phyloP scores from a whole-genome alignment of 495 filamentous ascomycete genomes.

The Neurospora sp. region DNA sequence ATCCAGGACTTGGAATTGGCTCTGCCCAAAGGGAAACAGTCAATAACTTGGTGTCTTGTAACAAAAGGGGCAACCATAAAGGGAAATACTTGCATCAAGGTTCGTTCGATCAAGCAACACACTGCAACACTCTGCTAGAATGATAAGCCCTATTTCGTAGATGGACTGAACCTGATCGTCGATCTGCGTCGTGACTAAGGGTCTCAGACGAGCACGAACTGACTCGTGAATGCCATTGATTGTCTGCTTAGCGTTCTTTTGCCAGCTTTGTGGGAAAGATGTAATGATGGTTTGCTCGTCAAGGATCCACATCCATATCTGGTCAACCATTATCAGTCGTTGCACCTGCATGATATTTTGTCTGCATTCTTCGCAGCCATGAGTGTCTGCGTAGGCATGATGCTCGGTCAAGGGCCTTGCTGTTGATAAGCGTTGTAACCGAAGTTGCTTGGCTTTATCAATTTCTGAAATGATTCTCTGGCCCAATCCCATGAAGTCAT shows the following conservation, averaged over 20 bases:
- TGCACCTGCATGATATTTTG: slow-evolving; percentile 35
- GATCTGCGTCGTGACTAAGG: slow-evolving; percentile 19
- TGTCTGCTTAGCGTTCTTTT: slow-evolving; percentile 39
- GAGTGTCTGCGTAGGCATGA: neutral
- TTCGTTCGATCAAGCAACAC: slow-evolving; percentile 53
- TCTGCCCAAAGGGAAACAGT: slow-evolving; percentile 19
- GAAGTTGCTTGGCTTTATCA: neutral
- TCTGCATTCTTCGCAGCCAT: neutral
- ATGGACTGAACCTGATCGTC: slow-evolving; percentile 49
- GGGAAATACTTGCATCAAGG: slow-evolving; percentile 15
- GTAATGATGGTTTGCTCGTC: slow-evolving; percentile 59
- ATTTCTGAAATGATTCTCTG: neutral
- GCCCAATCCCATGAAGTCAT: neutral
- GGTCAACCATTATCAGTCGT: slow-evolving; percentile 68
- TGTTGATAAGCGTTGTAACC: neutral
- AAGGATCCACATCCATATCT: slow-evolving; percentile 66
- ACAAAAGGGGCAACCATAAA: too few species aligned
- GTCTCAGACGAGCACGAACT: slow-evolving; percentile 29
- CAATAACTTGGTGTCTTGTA: too few species aligned
- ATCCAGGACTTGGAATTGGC: slow-evolving; percentile 59
- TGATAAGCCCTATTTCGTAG: slow-evolving; percentile 55
- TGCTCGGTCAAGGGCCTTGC: neutral
- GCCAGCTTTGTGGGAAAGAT: slow-evolving; percentile 51
- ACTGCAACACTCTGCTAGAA: slow-evolving; percentile 53
- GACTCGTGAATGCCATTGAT: slow-evolving; percentile 53